Evolutionary conservation across 208 protist species (phyloP).

Genomic region (Trypanosoma boissoni): DNA sequence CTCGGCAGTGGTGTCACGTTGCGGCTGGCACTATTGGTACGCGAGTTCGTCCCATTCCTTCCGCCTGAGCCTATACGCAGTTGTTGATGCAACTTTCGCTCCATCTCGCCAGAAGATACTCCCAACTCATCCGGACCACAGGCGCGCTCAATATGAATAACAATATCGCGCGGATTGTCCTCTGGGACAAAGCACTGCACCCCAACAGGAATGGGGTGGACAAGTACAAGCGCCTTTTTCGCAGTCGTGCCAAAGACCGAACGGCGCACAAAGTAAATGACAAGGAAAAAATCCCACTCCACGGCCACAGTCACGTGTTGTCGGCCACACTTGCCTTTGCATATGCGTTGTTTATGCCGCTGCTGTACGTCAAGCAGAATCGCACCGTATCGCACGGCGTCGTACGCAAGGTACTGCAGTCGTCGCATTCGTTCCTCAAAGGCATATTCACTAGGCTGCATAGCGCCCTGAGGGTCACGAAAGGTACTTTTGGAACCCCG

Average conservation of each 20-base stretch:
- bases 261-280: constrained; percentile 73
- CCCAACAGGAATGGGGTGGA: constrained; percentile 73
- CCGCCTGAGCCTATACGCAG: too few relatives aligned
- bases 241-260: constrained; percentile 36
- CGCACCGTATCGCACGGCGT: constrained; percentile 41
- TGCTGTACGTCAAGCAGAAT: constrained; percentile 59
- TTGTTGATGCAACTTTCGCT: constrained; percentile 27
- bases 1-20: neutral
- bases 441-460: neutral
- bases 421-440: constrained; percentile 38
- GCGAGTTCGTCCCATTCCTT: constrained; percentile 16
- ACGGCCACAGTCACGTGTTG: constrained; percentile 71
- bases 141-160: constrained; percentile 43
- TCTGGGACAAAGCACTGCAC: constrained; percentile 41
- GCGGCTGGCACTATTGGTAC: constrained; percentile 15
- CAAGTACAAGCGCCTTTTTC: constrained; percentile 52
- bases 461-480: too few relatives aligned
- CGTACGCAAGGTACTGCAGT: constrained; percentile 74
- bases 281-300: constrained; percentile 79
- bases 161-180: constrained; percentile 22
- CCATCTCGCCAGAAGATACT: constrained; percentile 31
- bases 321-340: constrained; percentile 56
- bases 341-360: constrained; percentile 44
- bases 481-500: too few relatives aligned
- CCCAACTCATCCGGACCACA: constrained; percentile 56